A percentile compares a stretch with the other conserved stretches of the same genome.
phyloP scores from a whole-genome alignment of 352 stramenopile species.

The Peronospora tabacina region DNA sequence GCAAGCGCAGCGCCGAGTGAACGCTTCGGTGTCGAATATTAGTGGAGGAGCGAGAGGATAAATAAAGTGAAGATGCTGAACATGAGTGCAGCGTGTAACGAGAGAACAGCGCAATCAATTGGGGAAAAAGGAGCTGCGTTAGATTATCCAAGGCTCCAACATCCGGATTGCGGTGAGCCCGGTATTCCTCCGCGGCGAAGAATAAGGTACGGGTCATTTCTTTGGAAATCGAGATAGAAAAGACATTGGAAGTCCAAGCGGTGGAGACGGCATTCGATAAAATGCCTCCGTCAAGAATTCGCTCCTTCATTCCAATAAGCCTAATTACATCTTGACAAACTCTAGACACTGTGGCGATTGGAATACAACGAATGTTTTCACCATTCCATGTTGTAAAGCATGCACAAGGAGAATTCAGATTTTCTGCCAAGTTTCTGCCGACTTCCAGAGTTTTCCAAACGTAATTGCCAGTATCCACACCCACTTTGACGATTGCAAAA shows the following conservation, averaged over 20 bases:
- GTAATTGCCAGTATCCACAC: conserved; percentile 47
- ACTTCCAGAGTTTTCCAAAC: conserved; percentile 55
- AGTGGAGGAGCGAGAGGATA: conserved; percentile 11
- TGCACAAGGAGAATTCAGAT: conserved; percentile 16
- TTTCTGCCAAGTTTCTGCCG: conserved; percentile 5
- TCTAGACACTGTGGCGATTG: conserved; percentile 21
- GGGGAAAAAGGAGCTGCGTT: conserved; percentile 33
- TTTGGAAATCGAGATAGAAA: conserved; percentile 20
- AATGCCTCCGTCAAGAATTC: conserved; percentile 35
- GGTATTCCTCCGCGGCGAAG: conserved; percentile 30
- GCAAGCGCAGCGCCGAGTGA: conserved; percentile 58
- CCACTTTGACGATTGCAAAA: conserved; percentile 68
- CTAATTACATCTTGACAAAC: conserved; percentile 32
- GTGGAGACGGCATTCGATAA: conserved; percentile 32
- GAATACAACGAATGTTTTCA: conserved; percentile 22
- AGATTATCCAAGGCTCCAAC: conserved; percentile 35
- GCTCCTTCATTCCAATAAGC: conserved; percentile 41
- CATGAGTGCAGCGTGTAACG: conserved; percentile 37
- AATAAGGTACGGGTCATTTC: conserved; percentile 18
- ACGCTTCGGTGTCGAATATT: conserved; percentile 43
- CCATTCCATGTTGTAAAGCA: conserved; percentile 40
- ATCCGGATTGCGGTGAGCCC: conserved; percentile 34
- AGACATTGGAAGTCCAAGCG: conserved; percentile 18
- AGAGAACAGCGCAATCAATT: conserved; percentile 32
- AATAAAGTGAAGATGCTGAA: conserved; percentile 19